Evolutionary conservation across 1,284 basidiomycete species (phyloP).

Genomic region (Heterobasidion irregulare): DNA sequence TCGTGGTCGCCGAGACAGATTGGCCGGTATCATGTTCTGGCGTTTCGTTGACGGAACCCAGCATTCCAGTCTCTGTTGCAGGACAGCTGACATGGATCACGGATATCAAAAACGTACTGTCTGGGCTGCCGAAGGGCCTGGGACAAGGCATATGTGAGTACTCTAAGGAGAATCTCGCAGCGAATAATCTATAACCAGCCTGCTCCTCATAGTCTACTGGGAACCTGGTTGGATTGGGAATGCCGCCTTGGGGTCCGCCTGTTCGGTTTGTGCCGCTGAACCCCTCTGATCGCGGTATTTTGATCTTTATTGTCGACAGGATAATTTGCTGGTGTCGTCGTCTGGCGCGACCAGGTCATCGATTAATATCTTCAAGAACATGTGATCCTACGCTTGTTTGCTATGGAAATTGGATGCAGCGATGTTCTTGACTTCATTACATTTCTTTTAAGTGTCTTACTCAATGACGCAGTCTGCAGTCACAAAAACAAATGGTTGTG

Average conservation of each 20-base stretch:
- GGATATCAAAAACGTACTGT: constrained; percentile 40
- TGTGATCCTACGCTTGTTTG: not conserved
- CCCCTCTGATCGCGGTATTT: not conserved
- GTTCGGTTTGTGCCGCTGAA: constrained; percentile 31
- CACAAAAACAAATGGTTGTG: no score
- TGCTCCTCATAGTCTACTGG: constrained; percentile 37
- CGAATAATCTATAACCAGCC: not conserved
- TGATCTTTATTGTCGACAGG: constrained; percentile 13
- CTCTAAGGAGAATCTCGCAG: not conserved
- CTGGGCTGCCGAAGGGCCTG: constrained; percentile 33
- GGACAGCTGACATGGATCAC: constrained; percentile 49
- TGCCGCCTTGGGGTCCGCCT: constrained; percentile 44
- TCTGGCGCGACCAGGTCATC: constrained; percentile 22
- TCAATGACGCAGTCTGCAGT: no score
- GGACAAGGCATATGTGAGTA: constrained; percentile 29
- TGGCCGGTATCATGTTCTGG: constrained; percentile 48
- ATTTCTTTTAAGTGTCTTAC: no score
- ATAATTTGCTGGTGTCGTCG: constrained; percentile 24
- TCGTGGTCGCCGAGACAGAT: constrained; percentile 59
- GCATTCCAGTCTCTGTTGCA: constrained; percentile 38
- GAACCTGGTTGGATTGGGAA: constrained; percentile 59
- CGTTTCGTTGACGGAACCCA: constrained; percentile 36
- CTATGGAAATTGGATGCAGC: not conserved
- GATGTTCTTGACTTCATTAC: no score
- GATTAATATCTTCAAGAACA: constrained; percentile 22